Conservation (phyloP, 192 early-diverging fungal genomes). For the Umbelopsis sp. region DNA sequence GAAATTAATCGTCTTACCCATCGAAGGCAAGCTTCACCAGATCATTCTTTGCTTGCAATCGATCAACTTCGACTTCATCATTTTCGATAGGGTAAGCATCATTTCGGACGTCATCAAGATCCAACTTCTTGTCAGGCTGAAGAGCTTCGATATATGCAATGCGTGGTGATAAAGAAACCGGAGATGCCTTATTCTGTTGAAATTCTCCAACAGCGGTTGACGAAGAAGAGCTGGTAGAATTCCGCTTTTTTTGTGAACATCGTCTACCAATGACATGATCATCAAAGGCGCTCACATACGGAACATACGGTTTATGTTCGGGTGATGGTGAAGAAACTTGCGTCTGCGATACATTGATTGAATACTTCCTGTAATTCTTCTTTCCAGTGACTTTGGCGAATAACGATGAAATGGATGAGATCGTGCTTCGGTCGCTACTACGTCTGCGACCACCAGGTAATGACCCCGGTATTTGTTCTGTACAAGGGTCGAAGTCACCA, state of each 20-base stretch:
- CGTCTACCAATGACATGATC: background rate
- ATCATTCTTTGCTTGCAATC: conserved; percentile 38
- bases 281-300: conserved; percentile 10
- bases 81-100: conserved; percentile 18
- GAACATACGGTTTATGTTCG: background rate
- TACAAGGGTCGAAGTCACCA: background rate
- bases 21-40: conserved; percentile 38
- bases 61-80: conserved; percentile 34
- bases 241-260: background rate
- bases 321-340: background rate
- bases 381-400: conserved; percentile 3
- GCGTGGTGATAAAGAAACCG: background rate
- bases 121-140: conserved; percentile 16
- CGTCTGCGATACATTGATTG: background rate
- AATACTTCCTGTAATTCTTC: background rate
- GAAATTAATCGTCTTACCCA: conserved; percentile 29
- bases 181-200: background rate
- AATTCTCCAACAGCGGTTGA: background rate
- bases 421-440: conserved; percentile 10
- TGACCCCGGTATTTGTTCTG: background rate
- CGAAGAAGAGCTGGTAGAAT: conserved; percentile 1
- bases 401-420: background rate
- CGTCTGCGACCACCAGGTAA: background rate
- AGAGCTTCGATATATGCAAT: conserved; percentile 1
- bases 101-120: background rate